Evolutionary conservation across 345 rosid species (phyloP), one percentile per base, ranked within the genome.

Genomic region (Brassica carinata): DNA sequence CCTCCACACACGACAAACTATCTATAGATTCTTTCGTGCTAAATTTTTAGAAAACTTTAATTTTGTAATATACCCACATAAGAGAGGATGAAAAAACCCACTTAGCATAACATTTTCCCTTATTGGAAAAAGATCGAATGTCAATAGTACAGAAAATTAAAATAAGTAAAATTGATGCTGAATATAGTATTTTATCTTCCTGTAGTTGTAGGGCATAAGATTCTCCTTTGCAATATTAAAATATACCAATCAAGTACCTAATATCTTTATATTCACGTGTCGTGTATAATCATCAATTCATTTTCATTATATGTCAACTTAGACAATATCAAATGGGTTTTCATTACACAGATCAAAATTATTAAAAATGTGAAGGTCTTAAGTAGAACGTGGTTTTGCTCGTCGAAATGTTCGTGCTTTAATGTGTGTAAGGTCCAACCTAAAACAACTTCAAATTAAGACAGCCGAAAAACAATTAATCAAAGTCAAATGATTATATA

Each of bases 171-270:
- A 6, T 19, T 48, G 57, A 48, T 17, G 62, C 74, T 17, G 29
- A 57, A 71, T 13, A 62, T 59, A 40, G 14, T 67, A 31, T 45
- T 58, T 58, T 79, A 72, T 8, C 19, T 57, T 72, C 34, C 13
- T 61, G 71, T 62, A 51, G 71, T 36, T 45, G 83, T 33, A 45
- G 34, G 69, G 82, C 38, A 80, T 80, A 80, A 62, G 83, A 68
- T 80, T 74, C 78, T 33, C 74, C 65, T 23, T 73, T 59, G 70
- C 33, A 53, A 40, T 73, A 57, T 66, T 26, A 38, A 34, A 72
- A 51, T 26, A 23, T 23, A 51, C 59, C 66, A 71, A n/a, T 64
- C 72, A 51, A 62, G 57, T 78, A 51, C 29, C 64, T 40, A 51
- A 15, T 48, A 40, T 48, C 57, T 48, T 48, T 71, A 63, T 55